Conservation (phyloP, 2,329 filamentous ascomycete species). For the Sarocladium brachiariae region DNA sequence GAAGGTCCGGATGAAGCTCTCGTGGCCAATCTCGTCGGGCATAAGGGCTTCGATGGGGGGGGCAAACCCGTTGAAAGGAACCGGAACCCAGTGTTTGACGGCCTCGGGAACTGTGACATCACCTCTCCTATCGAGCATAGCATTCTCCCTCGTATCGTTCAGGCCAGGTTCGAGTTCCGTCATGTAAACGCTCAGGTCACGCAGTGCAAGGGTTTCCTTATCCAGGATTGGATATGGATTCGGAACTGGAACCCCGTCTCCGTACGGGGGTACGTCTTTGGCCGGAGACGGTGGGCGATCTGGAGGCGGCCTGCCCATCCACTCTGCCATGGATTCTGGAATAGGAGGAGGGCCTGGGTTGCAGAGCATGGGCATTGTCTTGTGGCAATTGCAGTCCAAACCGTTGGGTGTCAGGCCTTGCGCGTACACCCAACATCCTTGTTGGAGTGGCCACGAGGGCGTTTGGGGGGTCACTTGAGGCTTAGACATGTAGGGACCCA, state of each 20-base stretch:
- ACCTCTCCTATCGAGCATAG: neutral
- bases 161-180: neutral
- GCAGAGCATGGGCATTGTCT: neutral
- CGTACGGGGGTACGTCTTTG: neutral
- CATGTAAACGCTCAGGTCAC: neutral
- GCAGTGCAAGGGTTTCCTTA: neutral
- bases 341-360: neutral
- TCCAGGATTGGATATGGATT: neutral
- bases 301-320: neutral
- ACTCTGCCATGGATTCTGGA: conserved; percentile 1
- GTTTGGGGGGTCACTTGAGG: neutral
- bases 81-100: neutral
- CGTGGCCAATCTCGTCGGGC: neutral
- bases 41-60: neutral
- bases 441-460: neutral
- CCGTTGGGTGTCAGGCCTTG: neutral
- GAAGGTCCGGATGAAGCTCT: neutral
- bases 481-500: neutral
- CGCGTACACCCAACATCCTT: neutral
- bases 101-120: neutral
- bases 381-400: conserved; percentile 1
- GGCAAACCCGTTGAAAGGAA: conserved; percentile 1
- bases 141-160: neutral
- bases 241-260: neutral
- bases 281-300: neutral